Base-by-base conservation (phyloP, 257 asterid genomes). In the Salvia hispanica region DNA sequence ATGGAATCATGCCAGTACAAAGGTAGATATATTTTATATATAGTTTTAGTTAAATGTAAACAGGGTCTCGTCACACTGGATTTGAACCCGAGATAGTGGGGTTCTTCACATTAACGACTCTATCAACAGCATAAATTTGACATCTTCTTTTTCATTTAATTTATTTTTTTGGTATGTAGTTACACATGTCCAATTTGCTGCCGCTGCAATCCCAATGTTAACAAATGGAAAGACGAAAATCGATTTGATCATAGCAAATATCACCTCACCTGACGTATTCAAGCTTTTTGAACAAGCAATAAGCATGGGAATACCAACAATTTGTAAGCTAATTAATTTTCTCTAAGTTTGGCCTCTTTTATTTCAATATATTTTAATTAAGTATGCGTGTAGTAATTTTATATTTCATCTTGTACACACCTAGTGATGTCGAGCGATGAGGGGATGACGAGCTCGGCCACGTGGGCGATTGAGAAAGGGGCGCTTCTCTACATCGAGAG, bases 231-330 rank as follows among this genome's bases (percentile, higher is more conserved):
- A 80, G 51, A 25, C 43, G 6, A 73, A 75, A 45, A 59, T 69
- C 46, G 83, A 83, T n/a, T 36, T 80, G 9, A 9, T 83, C 5
- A 39, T 83, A 57, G 85, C 83, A 3, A 71, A 75, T 46, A 63
- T 76, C 59, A 73, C 77, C 52, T 83, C 88, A 4, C 85, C 83
- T 0, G 85, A 83, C 51, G 78, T 78, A 10, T 80, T 61, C 51
- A 75, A 75, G 70, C 88, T 83, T 56, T 39, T 80, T 2, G 83
- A 73, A 5, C 66, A 42, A 0, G 80, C 83, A 0, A 45, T 47
- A 47, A 47, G 10, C 54, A 28, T 82, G 80, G 62, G 62, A n/a
- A 67, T 79, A 39, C 87, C 82, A 0, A 39, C 72, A 25, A 63
- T 82, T 31, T 11, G 88, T 79, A 75, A 47, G 79, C 69, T 15